Evolutionary conservation across 768 basidiomycete genomes (phyloP), one percentile per base, ranked within the genome.

Genomic region (Mycena rebaudengoi): DNA sequence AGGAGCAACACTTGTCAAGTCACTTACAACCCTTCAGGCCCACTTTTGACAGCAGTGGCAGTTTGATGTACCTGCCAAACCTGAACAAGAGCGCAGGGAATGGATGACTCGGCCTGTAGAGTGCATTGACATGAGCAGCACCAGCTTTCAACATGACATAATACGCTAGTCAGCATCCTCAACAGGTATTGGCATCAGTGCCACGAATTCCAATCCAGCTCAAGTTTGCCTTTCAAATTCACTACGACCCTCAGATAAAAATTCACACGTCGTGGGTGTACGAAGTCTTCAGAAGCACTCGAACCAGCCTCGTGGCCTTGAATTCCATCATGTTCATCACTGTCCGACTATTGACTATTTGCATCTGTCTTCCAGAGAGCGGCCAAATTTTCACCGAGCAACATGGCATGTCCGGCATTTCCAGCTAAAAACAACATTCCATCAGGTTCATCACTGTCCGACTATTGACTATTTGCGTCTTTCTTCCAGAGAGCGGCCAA

Each of bases 311-410:
- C 46, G 29, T 49, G 46, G 33, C 29, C 33, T 18, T 37, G 23
- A 52, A 52, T 52, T 25, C 18, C 28, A 52, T 35, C 35, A 52
- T 37, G 21, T 39, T 52, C 50, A 52, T 39, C 50, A 25, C 35
- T 35, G 49, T 50, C 32, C 49, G 49, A 30, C 49, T 50, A 33
- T 23, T 50, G 49, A 20, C 20, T 8, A 35, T 50, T 50, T 35
- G 33, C 37, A 33, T 5, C 18, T 33, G 6, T 50, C 21, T 50
- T 50, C 28, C 29, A 49, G 46, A 48, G 28, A 29, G 48, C 48
- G 48, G 49, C 30, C 49, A 35, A 50, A 50, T 50, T 50, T n/a
- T 52, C 33, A 52, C 50, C 28, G 50, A 52, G 35, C 35, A 52
- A 52, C 50, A 52, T 49, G 48, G 48, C n/a, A n/a, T n/a, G n/a